These are phyloP conservation scores for Starmerella floricola DNA, from an alignment of 805 yeast species.

Conservation along the genomic window DNA sequence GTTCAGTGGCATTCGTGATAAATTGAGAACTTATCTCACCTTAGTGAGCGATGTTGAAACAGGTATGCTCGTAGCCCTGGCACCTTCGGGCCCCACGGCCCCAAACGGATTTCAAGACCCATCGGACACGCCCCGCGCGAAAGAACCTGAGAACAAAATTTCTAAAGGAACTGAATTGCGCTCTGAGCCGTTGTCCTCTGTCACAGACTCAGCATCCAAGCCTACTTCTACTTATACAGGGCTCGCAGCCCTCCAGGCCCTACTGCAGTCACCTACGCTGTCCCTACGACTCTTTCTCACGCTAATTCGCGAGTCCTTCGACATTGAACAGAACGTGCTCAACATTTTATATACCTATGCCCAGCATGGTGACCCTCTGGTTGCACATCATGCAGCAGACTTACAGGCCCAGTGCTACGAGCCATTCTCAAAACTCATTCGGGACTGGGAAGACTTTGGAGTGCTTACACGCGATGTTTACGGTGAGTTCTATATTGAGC, in stretches of 20 bases:
- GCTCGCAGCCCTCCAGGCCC: constrained; percentile 3
- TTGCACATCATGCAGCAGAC: constrained; percentile 34
- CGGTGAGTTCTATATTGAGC: constrained; percentile 56
- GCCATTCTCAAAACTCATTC: constrained; percentile 51
- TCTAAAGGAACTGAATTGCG: too few relatives aligned
- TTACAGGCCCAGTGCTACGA: constrained; percentile 38
- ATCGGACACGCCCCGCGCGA: too few relatives aligned
- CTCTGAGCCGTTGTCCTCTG: too few relatives aligned
- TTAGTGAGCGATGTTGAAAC: constrained; percentile 37
- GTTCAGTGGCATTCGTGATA: constrained; percentile 35
- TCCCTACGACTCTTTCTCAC: constrained; percentile 46
- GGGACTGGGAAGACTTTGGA: constrained; percentile 62
- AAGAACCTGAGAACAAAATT: too few relatives aligned
- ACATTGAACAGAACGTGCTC: constrained; percentile 36
- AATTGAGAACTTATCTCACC: constrained; percentile 35
- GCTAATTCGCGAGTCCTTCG: constrained; percentile 28
- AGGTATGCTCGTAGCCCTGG: neutral
- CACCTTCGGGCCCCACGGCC: too few relatives aligned
- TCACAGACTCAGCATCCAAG: too few relatives aligned
- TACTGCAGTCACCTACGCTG: constrained; percentile 41
- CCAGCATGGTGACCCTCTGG: constrained; percentile 50
- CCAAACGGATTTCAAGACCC: too few relatives aligned
- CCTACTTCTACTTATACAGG: too few relatives aligned
- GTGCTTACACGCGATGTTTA: constrained; percentile 38
- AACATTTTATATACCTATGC: constrained; percentile 40